A percentile compares a stretch with the other conserved stretches of the same genome.
These are phyloP conservation scores for Stachybotrys chartarum DNA, from an alignment of 2,329 filamentous ascomycete species.

Conservation along the genomic window DNA sequence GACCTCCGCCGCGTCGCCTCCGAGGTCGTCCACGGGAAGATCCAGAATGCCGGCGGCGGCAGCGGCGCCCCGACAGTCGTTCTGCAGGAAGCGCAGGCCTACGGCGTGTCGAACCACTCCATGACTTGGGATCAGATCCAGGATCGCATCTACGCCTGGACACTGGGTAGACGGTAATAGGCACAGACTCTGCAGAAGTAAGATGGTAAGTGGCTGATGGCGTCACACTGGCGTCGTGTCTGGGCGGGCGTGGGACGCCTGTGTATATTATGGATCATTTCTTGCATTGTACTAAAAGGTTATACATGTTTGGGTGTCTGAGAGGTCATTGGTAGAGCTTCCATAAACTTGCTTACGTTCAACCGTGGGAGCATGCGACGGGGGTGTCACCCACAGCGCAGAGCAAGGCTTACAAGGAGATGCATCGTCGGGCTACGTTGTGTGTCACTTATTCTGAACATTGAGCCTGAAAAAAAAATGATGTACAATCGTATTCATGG, in stretches of 20 bases:
- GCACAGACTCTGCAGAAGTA: too few species aligned
- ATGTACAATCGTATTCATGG: background rate
- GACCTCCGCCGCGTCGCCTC: constrained; percentile 79
- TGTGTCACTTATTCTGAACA: background rate
- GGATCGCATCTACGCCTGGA: constrained; percentile 75
- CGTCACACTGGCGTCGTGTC: too few species aligned
- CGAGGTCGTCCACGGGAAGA: constrained; percentile 68
- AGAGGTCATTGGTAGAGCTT: background rate
- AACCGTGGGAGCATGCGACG: background rate
- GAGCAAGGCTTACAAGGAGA: background rate
- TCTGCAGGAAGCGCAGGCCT: constrained; percentile 79
- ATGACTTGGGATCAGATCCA: constrained; percentile 88
- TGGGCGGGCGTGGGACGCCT: background rate
- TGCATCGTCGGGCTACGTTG: background rate
- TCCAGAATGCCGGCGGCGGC: constrained; percentile 67
- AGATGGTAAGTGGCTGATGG: too few species aligned
- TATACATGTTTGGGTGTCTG: background rate
- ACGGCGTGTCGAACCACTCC: constrained; percentile 58
- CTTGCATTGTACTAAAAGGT: background rate
- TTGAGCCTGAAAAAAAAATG: background rate
- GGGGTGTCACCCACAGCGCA: background rate
- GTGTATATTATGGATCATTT: background rate
- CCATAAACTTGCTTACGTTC: background rate
- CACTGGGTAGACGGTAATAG: constrained; percentile 56
- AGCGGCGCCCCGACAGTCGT: constrained; percentile 91